Conservation (phyloP, 345 rosid species). For the Odontarrhena argentea region DNA sequence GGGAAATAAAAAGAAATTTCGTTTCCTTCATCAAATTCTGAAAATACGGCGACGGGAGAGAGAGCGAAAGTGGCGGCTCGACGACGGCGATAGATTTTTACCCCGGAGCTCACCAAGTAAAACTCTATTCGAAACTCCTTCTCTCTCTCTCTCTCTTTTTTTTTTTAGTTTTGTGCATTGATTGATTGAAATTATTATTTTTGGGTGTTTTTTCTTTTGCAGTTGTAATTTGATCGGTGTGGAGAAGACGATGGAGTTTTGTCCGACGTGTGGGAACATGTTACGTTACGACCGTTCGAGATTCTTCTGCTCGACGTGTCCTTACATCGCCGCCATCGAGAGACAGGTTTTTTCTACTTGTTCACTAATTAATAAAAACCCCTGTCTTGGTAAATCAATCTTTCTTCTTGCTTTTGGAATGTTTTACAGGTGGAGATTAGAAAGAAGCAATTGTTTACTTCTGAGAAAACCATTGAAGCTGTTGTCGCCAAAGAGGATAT, state of each 20-base stretch:
- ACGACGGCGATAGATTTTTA: neutral
- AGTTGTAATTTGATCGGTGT: constrained; percentile 11
- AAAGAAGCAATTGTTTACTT: constrained; percentile 36
- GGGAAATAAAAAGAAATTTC: too few species aligned
- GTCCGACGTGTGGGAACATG: constrained; percentile 42
- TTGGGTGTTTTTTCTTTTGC: neutral
- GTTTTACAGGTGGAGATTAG: constrained; percentile 40
- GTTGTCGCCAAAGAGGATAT: constrained; percentile 35
- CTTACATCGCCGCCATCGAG: constrained; percentile 35
- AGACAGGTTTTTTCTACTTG: constrained; percentile 17
- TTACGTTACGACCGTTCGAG: constrained; percentile 29
- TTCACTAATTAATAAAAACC: neutral
- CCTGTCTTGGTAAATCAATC: neutral
- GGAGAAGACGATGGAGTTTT: constrained; percentile 38
- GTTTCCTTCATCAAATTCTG: too few species aligned
- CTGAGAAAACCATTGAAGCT: constrained; percentile 32
- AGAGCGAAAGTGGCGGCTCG: constrained; percentile 12
- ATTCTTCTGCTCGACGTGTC: constrained; percentile 42
- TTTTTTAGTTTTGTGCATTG: neutral
- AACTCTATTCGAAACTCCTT: neutral
- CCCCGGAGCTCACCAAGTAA: neutral
- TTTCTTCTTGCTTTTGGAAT: neutral
- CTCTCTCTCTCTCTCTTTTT: neutral
- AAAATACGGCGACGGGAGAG: constrained; percentile 2
- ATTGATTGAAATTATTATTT: neutral